Evolutionary conservation across 148 eudicot species (phyloP).

Genomic region (Oxyria digyna): DNA sequence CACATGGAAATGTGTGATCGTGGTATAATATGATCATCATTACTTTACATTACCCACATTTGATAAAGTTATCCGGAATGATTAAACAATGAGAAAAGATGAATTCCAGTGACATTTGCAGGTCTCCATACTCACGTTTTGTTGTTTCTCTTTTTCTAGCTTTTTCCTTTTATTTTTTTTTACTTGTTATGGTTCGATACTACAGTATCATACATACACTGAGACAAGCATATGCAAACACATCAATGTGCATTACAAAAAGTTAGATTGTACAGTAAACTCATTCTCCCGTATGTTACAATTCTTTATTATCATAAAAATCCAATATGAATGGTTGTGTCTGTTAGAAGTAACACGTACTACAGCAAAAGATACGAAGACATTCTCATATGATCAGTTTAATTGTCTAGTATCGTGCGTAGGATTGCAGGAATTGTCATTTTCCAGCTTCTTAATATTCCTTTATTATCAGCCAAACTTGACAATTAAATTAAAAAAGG

Average conservation of each 20-base stretch:
- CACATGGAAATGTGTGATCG: background rate
- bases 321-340: too few relatives aligned
- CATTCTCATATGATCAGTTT: background rate
- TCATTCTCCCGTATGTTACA: too few relatives aligned
- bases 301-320: too few relatives aligned
- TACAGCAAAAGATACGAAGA: background rate
- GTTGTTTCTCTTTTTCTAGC: background rate
- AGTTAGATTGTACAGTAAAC: too few relatives aligned
- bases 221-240: too few relatives aligned
- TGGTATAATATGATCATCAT: background rate
- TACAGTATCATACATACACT: too few relatives aligned
- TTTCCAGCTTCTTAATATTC: constrained; percentile 3
- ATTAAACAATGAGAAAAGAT: background rate
- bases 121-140: background rate
- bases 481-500: too few relatives aligned
- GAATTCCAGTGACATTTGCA: background rate
- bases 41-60: constrained; percentile 2
- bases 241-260: too few relatives aligned
- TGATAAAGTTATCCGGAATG: background rate
- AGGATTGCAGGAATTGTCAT: background rate
- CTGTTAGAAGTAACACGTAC: too few relatives aligned
- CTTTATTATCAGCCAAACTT: too few relatives aligned
- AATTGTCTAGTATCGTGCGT: background rate
- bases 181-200: too few relatives aligned
- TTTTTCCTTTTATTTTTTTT: too few relatives aligned